Percentiles rank a stretch among this genome's conserved stretches.
Conservation (phyloP, 805 yeast genomes). For the Saturnispora sanitii region DNA sequence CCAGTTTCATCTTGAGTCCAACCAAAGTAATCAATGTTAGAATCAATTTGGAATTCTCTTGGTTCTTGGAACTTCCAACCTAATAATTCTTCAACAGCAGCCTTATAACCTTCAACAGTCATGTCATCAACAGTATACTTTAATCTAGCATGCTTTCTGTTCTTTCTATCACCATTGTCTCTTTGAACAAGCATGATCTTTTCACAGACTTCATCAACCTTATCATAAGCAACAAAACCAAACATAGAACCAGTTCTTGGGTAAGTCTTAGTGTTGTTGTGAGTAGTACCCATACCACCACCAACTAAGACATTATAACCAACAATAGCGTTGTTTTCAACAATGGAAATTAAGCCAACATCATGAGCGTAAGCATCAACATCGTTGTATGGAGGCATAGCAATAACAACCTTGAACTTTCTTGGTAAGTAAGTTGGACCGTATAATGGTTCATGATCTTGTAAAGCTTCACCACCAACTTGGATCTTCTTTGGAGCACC, state of each 20-base stretch:
- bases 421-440: conserved; percentile 85
- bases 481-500: conserved; percentile 84
- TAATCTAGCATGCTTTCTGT: conserved; percentile 95
- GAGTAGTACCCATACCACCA: conserved; percentile 99
- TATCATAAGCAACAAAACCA: conserved; percentile 62
- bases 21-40: conserved; percentile 86
- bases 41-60: conserved; percentile 64
- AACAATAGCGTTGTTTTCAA: conserved; percentile 51
- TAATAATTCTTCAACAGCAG: conserved; percentile 72
- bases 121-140: conserved; percentile 93
- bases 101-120: conserved; percentile 77
- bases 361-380: conserved; percentile 96
- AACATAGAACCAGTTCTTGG: conserved; percentile 88
- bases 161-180: conserved; percentile 88
- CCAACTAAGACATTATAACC: conserved; percentile 91
- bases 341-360: conserved; percentile 84
- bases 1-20: conserved; percentile 86
- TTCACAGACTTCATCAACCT: conserved; percentile 73
- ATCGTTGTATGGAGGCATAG: conserved; percentile 94
- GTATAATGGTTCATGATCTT: conserved; percentile 79
- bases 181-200: conserved; percentile 90
- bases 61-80: conserved; percentile 68
- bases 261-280: conserved; percentile 91
- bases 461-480: conserved; percentile 81
- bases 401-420: conserved; percentile 88